Conservation (phyloP, 331 rosid genomes). For the Ulmus americana region DNA sequence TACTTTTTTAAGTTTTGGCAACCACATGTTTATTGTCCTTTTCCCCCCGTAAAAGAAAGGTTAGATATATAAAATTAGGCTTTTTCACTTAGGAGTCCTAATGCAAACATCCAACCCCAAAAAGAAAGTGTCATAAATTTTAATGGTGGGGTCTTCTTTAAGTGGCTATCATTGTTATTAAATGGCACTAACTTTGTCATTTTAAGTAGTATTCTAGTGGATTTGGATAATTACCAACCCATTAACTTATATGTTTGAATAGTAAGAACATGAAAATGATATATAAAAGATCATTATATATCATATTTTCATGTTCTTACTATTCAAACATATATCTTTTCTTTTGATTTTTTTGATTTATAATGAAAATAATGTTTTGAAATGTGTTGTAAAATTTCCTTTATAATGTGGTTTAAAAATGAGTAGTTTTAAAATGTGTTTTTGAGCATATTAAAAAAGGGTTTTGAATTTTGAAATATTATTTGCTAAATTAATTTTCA, state of each 20-base stretch:
- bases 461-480: no score
- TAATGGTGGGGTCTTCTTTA: not conserved
- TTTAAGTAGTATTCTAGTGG: conserved; percentile 7
- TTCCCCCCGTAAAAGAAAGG: not conserved
- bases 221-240: conserved; percentile 15
- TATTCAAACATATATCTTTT: no score
- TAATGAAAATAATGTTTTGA: no score
- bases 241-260: not conserved
- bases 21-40: not conserved
- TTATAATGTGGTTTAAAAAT: no score
- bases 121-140: not conserved
- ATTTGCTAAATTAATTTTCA: no score
- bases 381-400: no score
- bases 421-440: no score
- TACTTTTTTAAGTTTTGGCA: not conserved
- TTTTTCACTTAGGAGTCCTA: not conserved
- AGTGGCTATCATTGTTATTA: not conserved
- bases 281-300: no score
- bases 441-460: no score
- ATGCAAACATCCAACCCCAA: not conserved
- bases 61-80: not conserved
- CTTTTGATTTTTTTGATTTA: no score
- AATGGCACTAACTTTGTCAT: not conserved
- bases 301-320: no score
- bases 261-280: not conserved